Percentiles rank a stretch among this genome's conserved stretches.
Conservation (phyloP, 768 basidiomycete genomes). For the Amanita subjunquillea region DNA sequence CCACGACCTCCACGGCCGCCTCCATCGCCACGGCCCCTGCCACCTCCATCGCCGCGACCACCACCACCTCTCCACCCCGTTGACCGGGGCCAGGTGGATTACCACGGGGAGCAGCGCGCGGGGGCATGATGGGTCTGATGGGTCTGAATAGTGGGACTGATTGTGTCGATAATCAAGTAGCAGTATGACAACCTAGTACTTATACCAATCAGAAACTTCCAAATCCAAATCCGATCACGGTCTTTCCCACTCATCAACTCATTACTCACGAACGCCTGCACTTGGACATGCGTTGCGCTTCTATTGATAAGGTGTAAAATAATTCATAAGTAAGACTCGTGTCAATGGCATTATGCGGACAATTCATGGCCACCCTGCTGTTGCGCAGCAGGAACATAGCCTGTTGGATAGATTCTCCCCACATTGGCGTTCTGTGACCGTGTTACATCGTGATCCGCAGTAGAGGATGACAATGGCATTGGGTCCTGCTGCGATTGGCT, state of each 20-base stretch:
- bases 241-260: background rate
- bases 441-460: background rate
- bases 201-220: background rate
- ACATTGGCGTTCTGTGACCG: background rate
- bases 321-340: background rate
- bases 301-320: background rate
- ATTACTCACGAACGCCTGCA: background rate
- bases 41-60: background rate
- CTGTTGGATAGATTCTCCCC: background rate
- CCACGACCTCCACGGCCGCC: too few relatives aligned
- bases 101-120: conserved; percentile 10
- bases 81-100: background rate
- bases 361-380: background rate
- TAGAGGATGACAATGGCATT: background rate
- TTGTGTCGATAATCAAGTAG: background rate
- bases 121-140: conserved; percentile 5
- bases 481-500: background rate
- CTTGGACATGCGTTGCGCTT: background rate
- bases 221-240: background rate
- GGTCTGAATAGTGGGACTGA: background rate
- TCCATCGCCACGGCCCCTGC: background rate
- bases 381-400: conserved; percentile 1
- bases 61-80: conserved; percentile 5
- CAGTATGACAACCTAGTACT: background rate
- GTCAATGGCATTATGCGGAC: background rate